These are phyloP conservation scores for Hanseniaspora singularis DNA, from an alignment of 805 yeast genomes.

Conservation along the genomic window DNA sequence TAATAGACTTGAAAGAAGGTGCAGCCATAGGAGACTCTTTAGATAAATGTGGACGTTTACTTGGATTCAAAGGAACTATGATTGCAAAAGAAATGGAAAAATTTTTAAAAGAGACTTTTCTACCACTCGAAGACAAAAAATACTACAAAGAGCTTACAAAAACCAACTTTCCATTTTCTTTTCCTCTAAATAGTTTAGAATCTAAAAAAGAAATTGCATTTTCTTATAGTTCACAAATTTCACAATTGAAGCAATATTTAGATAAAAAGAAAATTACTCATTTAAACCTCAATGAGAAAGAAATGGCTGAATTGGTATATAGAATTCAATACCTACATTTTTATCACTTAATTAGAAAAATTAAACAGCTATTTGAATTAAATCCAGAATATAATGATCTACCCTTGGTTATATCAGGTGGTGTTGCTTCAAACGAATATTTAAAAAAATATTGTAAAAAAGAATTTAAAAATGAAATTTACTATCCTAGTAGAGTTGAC, in stretches of 20 bases:
- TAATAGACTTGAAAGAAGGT: conserved; percentile 59
- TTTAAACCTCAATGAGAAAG: conserved; percentile 15
- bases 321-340: conserved; percentile 56
- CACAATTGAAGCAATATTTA: conserved; percentile 1
- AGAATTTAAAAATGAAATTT: conserved; percentile 24
- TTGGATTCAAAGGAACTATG: conserved; percentile 74
- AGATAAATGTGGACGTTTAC: conserved; percentile 80
- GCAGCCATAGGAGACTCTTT: conserved; percentile 89
- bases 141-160: conserved; percentile 10
- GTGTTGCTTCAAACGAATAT: conserved; percentile 69
- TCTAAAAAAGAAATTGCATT: conserved; percentile 37
- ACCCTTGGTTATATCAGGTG: conserved; percentile 75
- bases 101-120: conserved; percentile 32
- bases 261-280: not conserved
- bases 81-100: conserved; percentile 72
- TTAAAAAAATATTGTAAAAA: conserved; percentile 39
- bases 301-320: conserved; percentile 34
- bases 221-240: conserved; percentile 14
- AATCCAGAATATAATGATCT: conserved; percentile 29
- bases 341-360: conserved; percentile 56
- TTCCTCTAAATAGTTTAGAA: conserved; percentile 28
- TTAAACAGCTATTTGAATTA: conserved; percentile 36
- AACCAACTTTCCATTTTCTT: conserved; percentile 37
- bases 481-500: conserved; percentile 26
- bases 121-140: not conserved